A percentile compares a stretch with the other conserved stretches of the same genome.
phyloP scores from a whole-genome alignment of 2,329 filamentous ascomycete genomes.

The Pseudogymnoascus sp. region DNA sequence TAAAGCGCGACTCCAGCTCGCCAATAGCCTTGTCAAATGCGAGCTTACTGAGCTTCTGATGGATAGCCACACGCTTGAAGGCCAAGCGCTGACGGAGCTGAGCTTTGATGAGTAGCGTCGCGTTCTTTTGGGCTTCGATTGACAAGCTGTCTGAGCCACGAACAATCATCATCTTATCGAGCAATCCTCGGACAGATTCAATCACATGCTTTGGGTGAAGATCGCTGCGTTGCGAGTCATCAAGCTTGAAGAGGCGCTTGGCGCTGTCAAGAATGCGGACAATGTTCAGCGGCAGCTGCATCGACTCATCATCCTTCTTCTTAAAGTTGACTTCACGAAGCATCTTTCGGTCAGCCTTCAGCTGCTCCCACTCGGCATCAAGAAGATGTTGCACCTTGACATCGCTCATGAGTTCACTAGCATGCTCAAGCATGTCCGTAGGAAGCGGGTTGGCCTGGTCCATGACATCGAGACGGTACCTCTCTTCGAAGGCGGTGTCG shows the following conservation, averaged over 20 bases:
- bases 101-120: slow-evolving; percentile 87
- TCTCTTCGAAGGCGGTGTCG: slow-evolving; percentile 66
- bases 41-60: slow-evolving; percentile 79
- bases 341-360: slow-evolving; percentile 66
- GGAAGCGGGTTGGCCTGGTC: slow-evolving; percentile 48
- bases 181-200: slow-evolving; percentile 64
- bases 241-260: slow-evolving; percentile 84
- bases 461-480: slow-evolving; percentile 84
- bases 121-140: slow-evolving; percentile 75
- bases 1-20: slow-evolving; percentile 83
- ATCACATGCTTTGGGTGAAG: slow-evolving; percentile 84
- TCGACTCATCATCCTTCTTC: slow-evolving; percentile 71
- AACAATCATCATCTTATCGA: slow-evolving; percentile 75
- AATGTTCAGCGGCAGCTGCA: slow-evolving; percentile 90
- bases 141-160: slow-evolving; percentile 79
- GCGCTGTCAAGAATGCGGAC: slow-evolving; percentile 85
- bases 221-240: slow-evolving; percentile 78
- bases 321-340: slow-evolving; percentile 61
- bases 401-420: slow-evolving; percentile 79
- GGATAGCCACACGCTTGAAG: slow-evolving; percentile 84
- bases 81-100: slow-evolving; percentile 82
- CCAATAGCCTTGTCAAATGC: slow-evolving; percentile 90
- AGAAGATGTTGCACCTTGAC: slow-evolving; percentile 79
- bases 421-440: slow-evolving; percentile 76
- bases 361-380: slow-evolving; percentile 78